Evolutionary conservation across 192 early-diverging fungal species (phyloP), one percentile per base, ranked within the genome.

Genomic region (Entomortierella lignicola): DNA sequence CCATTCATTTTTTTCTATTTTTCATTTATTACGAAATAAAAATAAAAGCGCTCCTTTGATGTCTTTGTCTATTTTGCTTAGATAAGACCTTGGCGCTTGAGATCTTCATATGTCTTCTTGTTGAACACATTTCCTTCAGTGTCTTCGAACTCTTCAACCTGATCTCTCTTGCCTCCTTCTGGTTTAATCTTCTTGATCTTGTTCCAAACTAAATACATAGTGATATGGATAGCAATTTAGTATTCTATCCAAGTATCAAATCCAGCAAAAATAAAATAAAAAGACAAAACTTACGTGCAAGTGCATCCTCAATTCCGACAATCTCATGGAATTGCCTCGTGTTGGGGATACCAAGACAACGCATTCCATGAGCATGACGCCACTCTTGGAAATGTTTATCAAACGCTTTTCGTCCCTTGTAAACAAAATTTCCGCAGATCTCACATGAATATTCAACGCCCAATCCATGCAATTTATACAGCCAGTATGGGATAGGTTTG

Each of bases 401-500:
- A 62, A 96, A 99, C 0, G 95, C 97, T 66, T 98, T 98, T 32
- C 96, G 88, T 26, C 97, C 97, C 86, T 96, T 97, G 75, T 99
- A 97, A 21, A 95, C 88, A 58, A 91, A 91, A 66, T 96, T 95
- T 31, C 96, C 97, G 72, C 97, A 99, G 60, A 99, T 97, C 83
- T 99, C 96, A 73, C 97, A 99, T 1, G 92, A 86, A 71, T 97
- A 98, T 68, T 97, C 94, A 31, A 96, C 93, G 15, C 95, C 95
- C 58, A 99, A 83, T 7, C 97, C 97, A 72, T 98, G 97, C 54
- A 99, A 85, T 83, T 98, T 98, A 89, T 95, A 99, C 31, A 99
- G 85, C 97, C 97, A 99, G 79, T 94, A 99, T 21, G 97, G 97
- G 83, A 99, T 99, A 21, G 96, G 97, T 80, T 99, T 99, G 39